phyloP scores from a whole-genome alignment of 73 alveolate species.

The Paramecium bursaria region DNA sequence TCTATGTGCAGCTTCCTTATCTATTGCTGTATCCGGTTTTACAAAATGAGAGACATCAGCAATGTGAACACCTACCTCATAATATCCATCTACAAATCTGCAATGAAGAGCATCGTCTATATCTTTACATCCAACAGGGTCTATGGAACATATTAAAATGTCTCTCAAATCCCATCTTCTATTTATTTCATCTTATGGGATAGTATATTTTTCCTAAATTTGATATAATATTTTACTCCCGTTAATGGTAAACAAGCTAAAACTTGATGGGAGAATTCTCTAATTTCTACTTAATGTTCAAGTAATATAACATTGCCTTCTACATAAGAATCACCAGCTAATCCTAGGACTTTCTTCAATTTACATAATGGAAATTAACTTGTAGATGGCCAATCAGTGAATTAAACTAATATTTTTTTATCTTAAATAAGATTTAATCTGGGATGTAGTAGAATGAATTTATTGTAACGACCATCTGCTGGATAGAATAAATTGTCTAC shows the following conservation, averaged over 20 bases:
- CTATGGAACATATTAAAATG: constrained; percentile 89
- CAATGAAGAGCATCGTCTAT: constrained; percentile 99
- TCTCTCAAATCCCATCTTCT: constrained; percentile 94
- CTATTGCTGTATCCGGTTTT: constrained; percentile 91
- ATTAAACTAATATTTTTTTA: constrained; percentile 60
- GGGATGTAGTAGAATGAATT: constrained; percentile 48
- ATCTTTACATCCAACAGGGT: constrained; percentile 99
- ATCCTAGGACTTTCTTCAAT: constrained; percentile 91
- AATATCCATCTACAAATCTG: constrained; percentile 84
- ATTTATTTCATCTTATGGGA: constrained; percentile 89
- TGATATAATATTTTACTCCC: constrained; percentile 69
- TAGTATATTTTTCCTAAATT: constrained; percentile 78
- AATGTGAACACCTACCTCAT: constrained; percentile 99
- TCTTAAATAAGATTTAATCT: constrained; percentile 29
- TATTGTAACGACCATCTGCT: constrained; percentile 78
- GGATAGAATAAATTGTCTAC: constrained; percentile 76
- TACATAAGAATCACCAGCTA: constrained; percentile 84
- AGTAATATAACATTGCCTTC: constrained; percentile 94
- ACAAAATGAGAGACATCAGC: constrained; percentile 99
- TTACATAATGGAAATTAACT: constrained; percentile 80
- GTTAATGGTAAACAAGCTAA: constrained; percentile 90
- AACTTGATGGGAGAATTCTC: constrained; percentile 93
- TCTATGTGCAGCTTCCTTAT: constrained; percentile 96
- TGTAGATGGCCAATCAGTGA: constrained; percentile 64
- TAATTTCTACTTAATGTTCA: constrained; percentile 95